Conservation (phyloP, 2,329 filamentous ascomycete genomes). For the Epicoccum sorghinum region DNA sequence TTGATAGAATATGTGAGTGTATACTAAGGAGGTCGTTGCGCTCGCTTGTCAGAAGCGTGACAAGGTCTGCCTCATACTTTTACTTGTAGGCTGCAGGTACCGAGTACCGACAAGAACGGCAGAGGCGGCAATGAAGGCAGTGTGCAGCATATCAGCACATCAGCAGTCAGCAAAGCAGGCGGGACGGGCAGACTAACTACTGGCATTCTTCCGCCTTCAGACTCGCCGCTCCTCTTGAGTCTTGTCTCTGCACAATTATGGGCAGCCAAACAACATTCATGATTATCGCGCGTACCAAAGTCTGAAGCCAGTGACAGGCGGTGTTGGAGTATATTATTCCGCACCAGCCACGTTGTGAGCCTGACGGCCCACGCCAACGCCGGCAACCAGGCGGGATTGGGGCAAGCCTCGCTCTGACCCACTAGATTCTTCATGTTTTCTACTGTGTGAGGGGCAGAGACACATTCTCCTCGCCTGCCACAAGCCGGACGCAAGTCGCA, state of each 20-base stretch:
- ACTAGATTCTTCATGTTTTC: slow-evolving; percentile 11
- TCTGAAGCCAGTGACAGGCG: slow-evolving; percentile 14
- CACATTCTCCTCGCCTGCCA: slow-evolving; percentile 24
- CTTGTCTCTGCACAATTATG: too few relatives aligned
- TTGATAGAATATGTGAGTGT: neutral
- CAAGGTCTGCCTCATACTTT: neutral
- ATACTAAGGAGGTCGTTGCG: neutral
- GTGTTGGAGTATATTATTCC: slow-evolving; percentile 3
- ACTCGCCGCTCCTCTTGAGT: too few relatives aligned
- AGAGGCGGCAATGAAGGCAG: neutral
- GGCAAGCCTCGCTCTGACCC: slow-evolving; percentile 13
- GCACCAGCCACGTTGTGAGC: slow-evolving; percentile 16
- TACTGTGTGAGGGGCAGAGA: slow-evolving; percentile 6
- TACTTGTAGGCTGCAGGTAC: slow-evolving; percentile 8
- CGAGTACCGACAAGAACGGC: slow-evolving; percentile 2
- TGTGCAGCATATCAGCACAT: neutral
- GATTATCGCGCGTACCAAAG: slow-evolving; percentile 1
- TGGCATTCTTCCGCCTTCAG: too few relatives aligned
- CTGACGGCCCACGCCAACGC: slow-evolving; percentile 6
- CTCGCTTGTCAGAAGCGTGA: neutral
- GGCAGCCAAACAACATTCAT: neutral
- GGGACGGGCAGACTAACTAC: too few relatives aligned
- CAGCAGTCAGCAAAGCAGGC: neutral
- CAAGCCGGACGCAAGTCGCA: slow-evolving; percentile 36
- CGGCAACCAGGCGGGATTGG: slow-evolving; percentile 12